Base-by-base conservation (phyloP, 2,329 filamentous ascomycete genomes). In the Aspergillus jensenii region DNA sequence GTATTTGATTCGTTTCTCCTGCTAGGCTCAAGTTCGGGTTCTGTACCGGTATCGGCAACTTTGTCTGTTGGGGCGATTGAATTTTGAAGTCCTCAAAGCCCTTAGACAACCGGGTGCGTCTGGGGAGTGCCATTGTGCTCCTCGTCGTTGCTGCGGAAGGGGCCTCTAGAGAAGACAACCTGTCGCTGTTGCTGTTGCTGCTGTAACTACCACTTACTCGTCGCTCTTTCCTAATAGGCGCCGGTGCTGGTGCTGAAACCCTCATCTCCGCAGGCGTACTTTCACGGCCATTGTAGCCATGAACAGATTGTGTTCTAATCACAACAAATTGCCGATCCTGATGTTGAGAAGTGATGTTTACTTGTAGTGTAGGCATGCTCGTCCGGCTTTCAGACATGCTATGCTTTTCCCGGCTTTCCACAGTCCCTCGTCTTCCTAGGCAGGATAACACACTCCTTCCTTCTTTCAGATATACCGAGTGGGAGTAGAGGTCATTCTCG, bases 391-490 rank as follows among this genome's bases (percentile, higher is more conserved):
- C 27, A 27, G 12, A 8, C 8, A 21, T 33, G 21, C 17, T 21
- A 12, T 15, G 15, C 33, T n/a, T 50, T 31, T 56, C 55, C 12
- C 8, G n/a, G 21, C 31, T 52, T n/a, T 14, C 39, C 21, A 41
- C 49, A 12, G 47, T 35, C 40, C 43, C 37, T 23, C 41, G 49
- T 47, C 27, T 60, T 9, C 52, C 56, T 9, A 62, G 19, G 27
- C 56, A 55, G 19, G 62, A 63, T 5, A 62, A 48, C 5, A 60
- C 58, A 12, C 52, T 60, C 33, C 59, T 59, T 23, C 58, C 58
- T 50, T 67, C 62, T 15, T 35, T 58, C 15, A 54, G 52, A 41
- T 62, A 64, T 11, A 59, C 44, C 23, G 40, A 45, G 31, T 63
- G 62, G 7, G 62, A 65, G 40, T 62, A 59, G 12, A 58, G 8